These are phyloP conservation scores for Pichia sporocuriosa DNA, from an alignment of 805 yeast species.

Conservation along the genomic window DNA sequence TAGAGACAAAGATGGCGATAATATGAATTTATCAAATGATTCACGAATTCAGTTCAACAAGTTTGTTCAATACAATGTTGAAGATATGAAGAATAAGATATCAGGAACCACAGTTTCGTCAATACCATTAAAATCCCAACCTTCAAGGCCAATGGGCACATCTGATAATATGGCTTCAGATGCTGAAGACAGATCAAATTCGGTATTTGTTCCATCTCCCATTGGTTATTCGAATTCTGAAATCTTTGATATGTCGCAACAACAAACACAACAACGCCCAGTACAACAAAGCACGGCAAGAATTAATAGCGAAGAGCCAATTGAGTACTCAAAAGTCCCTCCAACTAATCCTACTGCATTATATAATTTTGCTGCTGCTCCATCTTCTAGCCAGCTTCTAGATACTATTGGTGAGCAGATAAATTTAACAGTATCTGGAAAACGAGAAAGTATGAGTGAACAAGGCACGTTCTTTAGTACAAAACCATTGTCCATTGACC, in stretches of 20 bases:
- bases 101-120: neutral
- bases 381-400: too few relatives aligned
- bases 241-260: constrained; percentile 5
- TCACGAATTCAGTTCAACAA: constrained; percentile 26
- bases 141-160: neutral
- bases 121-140: neutral
- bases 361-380: neutral
- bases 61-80: constrained; percentile 15
- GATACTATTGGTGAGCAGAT: too few relatives aligned
- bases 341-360: neutral
- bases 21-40: constrained; percentile 21
- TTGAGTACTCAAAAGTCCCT: too few relatives aligned
- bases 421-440: neutral
- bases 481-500: neutral
- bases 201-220: constrained; percentile 26
- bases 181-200: neutral
- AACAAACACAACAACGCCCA: neutral
- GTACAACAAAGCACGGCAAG: too few relatives aligned
- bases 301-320: too few relatives aligned
- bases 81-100: neutral
- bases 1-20: constrained; percentile 22
- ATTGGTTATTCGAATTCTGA: constrained; percentile 23
- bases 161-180: neutral
- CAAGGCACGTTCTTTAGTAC: neutral
- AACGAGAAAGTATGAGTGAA: neutral